These are phyloP conservation scores for Ceratocystis diversiconidia DNA, from an alignment of 2,329 filamentous ascomycete genomes.

Conservation along the genomic window DNA sequence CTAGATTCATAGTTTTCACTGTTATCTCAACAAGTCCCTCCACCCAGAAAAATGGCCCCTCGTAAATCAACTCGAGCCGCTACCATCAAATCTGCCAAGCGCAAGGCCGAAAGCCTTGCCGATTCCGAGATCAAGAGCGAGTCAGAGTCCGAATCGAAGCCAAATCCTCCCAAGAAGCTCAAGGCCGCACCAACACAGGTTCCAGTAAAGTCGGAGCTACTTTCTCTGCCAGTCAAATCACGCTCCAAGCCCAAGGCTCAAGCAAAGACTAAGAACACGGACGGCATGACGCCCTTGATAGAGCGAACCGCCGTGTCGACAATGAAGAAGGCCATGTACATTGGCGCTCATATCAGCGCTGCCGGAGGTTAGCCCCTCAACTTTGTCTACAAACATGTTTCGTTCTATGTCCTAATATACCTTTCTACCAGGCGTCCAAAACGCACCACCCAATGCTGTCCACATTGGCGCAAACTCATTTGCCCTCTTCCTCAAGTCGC, in stretches of 20 bases:
- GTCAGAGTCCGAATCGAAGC: constrained; percentile 19
- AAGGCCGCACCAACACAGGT: constrained; percentile 22
- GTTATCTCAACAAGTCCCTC: neutral
- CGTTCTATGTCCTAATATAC: neutral
- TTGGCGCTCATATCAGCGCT: constrained; percentile 83
- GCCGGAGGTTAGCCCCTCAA: constrained; percentile 53
- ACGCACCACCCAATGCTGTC: constrained; percentile 62
- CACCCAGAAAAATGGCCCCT: neutral
- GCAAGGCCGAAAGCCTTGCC: constrained; percentile 20
- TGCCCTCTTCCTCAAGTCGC: constrained; percentile 88
- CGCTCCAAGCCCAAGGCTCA: constrained; percentile 20
- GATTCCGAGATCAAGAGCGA: constrained; percentile 20
- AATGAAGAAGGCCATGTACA: constrained; percentile 57
- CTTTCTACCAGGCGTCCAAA: constrained; percentile 57
- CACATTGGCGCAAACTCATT: constrained; percentile 86
- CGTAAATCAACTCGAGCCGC: constrained; percentile 14
- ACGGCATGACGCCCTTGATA: constrained; percentile 45
- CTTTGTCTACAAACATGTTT: neutral
- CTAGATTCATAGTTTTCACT: neutral
- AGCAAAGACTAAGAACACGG: constrained; percentile 26
- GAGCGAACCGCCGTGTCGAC: constrained; percentile 48
- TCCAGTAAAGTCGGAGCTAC: constrained; percentile 8
- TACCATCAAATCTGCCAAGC: constrained; percentile 9
- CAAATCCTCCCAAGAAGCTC: constrained; percentile 31
- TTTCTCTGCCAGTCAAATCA: constrained; percentile 11